Evolutionary conservation across 495 filamentous ascomycete genomes (phyloP).

Genomic region (Penicillium pancosmium): DNA sequence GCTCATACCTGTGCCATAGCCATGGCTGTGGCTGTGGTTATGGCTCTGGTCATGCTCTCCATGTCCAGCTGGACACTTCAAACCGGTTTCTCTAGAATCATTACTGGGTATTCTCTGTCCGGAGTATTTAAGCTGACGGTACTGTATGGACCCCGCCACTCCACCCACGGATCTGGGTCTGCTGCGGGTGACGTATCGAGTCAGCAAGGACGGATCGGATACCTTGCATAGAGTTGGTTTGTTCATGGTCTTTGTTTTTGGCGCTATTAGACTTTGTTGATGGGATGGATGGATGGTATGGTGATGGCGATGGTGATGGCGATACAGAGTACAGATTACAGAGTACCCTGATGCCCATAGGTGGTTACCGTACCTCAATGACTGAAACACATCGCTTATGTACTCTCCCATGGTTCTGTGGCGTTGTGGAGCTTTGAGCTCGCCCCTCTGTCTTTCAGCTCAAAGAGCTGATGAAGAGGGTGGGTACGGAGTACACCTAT

Average conservation of each 20-base stretch:
- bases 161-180: conserved; percentile 16
- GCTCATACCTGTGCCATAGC: too few species aligned
- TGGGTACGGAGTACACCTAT: too few species aligned
- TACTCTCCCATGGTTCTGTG: conserved; percentile 32
- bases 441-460: background rate
- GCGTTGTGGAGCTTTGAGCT: conserved; percentile 29
- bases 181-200: conserved; percentile 23
- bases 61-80: background rate
- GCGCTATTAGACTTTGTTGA: too few species aligned
- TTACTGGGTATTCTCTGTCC: background rate
- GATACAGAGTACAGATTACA: too few species aligned
- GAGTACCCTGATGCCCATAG: too few species aligned
- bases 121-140: background rate
- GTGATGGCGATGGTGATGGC: too few species aligned
- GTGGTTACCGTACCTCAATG: too few species aligned
- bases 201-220: conserved; percentile 2
- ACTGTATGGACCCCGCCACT: background rate
- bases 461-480: too few species aligned
- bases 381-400: background rate
- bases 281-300: too few species aligned
- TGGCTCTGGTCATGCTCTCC: too few species aligned
- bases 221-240: conserved; percentile 1
- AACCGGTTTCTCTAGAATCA: background rate
- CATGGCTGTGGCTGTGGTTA: too few species aligned
- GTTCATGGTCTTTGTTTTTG: background rate